Evolutionary conservation across 2,329 filamentous ascomycete species (phyloP).

Genomic region (Hypoxylon sp.): DNA sequence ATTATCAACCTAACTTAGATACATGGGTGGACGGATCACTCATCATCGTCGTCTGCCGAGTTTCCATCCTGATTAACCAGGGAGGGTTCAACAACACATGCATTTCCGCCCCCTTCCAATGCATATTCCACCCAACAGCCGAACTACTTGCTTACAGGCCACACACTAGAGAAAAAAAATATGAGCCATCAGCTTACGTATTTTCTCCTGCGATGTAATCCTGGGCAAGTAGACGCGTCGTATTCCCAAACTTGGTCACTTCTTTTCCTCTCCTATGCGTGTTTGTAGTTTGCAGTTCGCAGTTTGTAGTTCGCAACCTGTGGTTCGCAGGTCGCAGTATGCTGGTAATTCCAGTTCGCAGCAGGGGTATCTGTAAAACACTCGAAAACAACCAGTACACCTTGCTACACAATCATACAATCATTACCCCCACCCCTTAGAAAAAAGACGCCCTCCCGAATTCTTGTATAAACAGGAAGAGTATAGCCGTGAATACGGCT

Average conservation of each 20-base stretch:
- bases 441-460: neutral
- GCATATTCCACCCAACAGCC: too few relatives aligned
- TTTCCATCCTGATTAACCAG: neutral
- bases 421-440: neutral
- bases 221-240: conserved; percentile 6
- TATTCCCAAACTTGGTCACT: neutral
- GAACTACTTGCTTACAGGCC: neutral
- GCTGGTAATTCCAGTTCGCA: neutral
- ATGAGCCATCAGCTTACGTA: conserved; percentile 8
- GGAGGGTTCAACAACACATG: too few relatives aligned
- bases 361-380: neutral
- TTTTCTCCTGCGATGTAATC: neutral
- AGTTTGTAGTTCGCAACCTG: too few relatives aligned
- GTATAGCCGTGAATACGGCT: neutral
- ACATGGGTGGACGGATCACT: neutral
- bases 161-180: neutral
- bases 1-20: neutral
- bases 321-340: too few relatives aligned
- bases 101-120: too few relatives aligned
- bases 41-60: neutral
- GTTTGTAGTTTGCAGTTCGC: too few relatives aligned
- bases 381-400: neutral
- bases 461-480: neutral
- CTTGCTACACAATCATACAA: neutral
- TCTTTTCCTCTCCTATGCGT: neutral